A percentile compares a stretch with the other conserved stretches of the same genome.
phyloP scores from a whole-genome alignment of 2,329 filamentous ascomycete species.

The Cladophialophora exuberans region DNA sequence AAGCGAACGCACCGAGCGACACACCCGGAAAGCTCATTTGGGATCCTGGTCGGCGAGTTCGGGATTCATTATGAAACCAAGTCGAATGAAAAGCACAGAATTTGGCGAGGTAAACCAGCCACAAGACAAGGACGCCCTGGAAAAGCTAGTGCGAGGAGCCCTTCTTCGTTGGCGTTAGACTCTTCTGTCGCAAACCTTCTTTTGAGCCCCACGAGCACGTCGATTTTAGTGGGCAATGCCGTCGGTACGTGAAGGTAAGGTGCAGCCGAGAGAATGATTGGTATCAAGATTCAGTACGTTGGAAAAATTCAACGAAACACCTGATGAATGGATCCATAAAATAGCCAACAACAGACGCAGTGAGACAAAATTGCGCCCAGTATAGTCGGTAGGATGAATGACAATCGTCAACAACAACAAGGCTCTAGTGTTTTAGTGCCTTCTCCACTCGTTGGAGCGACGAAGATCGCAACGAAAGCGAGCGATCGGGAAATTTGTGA shows the following conservation, averaged over 20 bases:
- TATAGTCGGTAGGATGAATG: no score
- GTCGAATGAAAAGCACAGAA: background rate
- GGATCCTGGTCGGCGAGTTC: slow-evolving; percentile 5
- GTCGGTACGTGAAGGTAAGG: background rate
- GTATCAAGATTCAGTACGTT: no score
- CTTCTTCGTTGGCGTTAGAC: background rate
- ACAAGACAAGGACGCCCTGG: slow-evolving; percentile 2
- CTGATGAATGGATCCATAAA: no score
- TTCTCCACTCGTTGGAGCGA: background rate
- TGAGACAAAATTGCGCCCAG: no score
- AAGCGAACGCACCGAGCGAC: no score
- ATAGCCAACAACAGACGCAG: no score
- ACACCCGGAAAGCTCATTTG: background rate
- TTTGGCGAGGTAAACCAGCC: slow-evolving; percentile 8
- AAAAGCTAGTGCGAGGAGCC: background rate
- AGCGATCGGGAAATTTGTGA: slow-evolving; percentile 11
- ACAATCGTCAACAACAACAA: background rate
- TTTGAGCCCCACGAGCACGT: slow-evolving; percentile 2
- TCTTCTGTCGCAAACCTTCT: slow-evolving; percentile 6
- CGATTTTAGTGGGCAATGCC: background rate
- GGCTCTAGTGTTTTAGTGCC: background rate
- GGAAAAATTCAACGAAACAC: no score
- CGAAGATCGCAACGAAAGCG: slow-evolving; percentile 6
- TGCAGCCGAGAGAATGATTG: no score
- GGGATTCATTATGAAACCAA: slow-evolving; percentile 11